Conservation (phyloP, 108 stramenopile species). For the Cyclostephanos invisitatus region DNA sequence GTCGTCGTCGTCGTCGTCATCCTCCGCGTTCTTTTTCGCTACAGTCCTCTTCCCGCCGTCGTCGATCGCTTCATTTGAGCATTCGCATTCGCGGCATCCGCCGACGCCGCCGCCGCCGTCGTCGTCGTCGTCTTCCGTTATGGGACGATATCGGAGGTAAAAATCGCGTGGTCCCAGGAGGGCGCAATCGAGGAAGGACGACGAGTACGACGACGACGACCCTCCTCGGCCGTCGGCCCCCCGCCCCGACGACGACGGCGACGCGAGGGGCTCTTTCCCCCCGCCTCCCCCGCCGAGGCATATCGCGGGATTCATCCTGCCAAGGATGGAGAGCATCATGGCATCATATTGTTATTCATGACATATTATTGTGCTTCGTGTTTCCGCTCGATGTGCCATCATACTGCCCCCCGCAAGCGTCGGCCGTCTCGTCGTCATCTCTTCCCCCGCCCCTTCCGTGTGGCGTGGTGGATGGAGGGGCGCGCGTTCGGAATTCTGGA, state of each 20-base stretch:
- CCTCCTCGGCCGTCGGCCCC: neutral
- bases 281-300: slow-evolving; percentile 17
- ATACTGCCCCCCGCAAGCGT: no score
- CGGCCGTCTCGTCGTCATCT: no score
- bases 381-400: no score
- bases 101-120: neutral
- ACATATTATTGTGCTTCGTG: no score
- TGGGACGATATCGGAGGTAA: neutral
- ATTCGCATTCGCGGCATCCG: no score
- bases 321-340: slow-evolving; percentile 16
- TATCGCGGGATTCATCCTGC: slow-evolving; percentile 22
- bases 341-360: no score
- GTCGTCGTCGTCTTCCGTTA: neutral
- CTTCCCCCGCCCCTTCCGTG: no score
- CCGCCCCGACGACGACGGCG: neutral
- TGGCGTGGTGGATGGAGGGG: no score
- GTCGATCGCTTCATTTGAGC: no score
- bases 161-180: neutral
- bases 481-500: no score
- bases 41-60: no score
- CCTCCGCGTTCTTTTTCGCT: no score
- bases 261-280: neutral
- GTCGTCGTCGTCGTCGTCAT: neutral
- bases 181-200: neutral
- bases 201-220: neutral